phyloP scores from a whole-genome alignment of 2,329 filamentous ascomycete genomes.

The Colletotrichum costaricense region DNA sequence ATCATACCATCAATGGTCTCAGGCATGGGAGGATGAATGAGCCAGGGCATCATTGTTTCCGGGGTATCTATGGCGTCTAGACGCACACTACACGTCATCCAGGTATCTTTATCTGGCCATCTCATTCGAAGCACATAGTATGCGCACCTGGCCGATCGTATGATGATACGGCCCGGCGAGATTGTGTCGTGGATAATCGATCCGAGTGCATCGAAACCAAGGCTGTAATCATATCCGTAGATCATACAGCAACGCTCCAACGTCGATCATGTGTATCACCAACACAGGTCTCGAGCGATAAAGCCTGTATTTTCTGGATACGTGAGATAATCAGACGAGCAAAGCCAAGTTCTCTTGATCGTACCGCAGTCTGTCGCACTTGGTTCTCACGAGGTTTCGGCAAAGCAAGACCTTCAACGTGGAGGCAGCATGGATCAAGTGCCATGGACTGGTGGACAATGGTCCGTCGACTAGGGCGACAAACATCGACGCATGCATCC shows the following conservation, averaged over 20 bases:
- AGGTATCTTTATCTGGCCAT: neutral
- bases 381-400: neutral
- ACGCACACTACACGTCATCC: neutral
- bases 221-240: neutral
- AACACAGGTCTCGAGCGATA: neutral
- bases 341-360: neutral
- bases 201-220: neutral
- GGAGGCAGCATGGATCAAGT: neutral
- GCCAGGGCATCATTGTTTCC: neutral
- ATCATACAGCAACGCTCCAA: neutral
- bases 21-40: slow-evolving; percentile 23
- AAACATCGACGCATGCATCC: neutral
- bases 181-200: neutral
- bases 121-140: neutral
- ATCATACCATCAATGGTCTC: slow-evolving; percentile 25
- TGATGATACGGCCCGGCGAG: neutral
- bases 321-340: neutral
- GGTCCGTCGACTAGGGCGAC: neutral
- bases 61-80: neutral
- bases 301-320: neutral
- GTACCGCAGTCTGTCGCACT: neutral
- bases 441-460: neutral
- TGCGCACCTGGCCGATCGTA: neutral
- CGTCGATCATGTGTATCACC: neutral
- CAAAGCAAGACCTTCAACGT: neutral